Conservation (phyloP, 768 basidiomycete genomes). For the Russula emetica region DNA sequence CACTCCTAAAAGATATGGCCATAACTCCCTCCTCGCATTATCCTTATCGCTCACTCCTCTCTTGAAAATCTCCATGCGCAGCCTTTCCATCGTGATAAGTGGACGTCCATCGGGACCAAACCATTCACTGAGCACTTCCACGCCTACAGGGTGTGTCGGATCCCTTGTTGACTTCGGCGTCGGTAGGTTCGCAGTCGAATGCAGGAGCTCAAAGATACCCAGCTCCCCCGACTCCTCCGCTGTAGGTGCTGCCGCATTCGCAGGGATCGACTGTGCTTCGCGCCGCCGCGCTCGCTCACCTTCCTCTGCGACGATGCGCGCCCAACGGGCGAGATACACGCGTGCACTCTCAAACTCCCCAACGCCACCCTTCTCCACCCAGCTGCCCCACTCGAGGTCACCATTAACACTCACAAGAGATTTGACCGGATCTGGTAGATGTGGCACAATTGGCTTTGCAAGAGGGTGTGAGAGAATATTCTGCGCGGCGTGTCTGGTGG, state of each 20-base stretch:
- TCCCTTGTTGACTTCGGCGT: slow-evolving; percentile 80
- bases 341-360: slow-evolving; percentile 96
- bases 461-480: slow-evolving; percentile 93
- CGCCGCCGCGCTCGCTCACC: slow-evolving; percentile 83
- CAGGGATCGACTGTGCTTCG: slow-evolving; percentile 68
- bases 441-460: slow-evolving; percentile 93
- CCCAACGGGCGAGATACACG: slow-evolving; percentile 96
- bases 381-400: slow-evolving; percentile 89
- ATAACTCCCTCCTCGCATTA: slow-evolving; percentile 64
- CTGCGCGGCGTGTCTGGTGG: slow-evolving; percentile 89
- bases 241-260: slow-evolving; percentile 40
- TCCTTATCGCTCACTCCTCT: slow-evolving; percentile 58
- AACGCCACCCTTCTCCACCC: slow-evolving; percentile 89
- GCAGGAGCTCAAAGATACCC: slow-evolving; percentile 84
- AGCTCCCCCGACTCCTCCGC: slow-evolving; percentile 40
- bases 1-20: slow-evolving; percentile 89
- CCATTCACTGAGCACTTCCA: slow-evolving; percentile 71
- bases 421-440: slow-evolving; percentile 90
- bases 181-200: slow-evolving; percentile 73
- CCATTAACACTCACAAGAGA: slow-evolving; percentile 87
- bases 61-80: slow-evolving; percentile 74
- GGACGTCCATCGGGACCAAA: slow-evolving; percentile 70
- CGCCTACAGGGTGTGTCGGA: slow-evolving; percentile 71
- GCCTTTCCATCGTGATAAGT: slow-evolving; percentile 58
- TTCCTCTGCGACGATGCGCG: slow-evolving; percentile 94